phyloP scores from a whole-genome alignment of 495 filamentous ascomycete genomes.

The Oidiodendron maius region DNA sequence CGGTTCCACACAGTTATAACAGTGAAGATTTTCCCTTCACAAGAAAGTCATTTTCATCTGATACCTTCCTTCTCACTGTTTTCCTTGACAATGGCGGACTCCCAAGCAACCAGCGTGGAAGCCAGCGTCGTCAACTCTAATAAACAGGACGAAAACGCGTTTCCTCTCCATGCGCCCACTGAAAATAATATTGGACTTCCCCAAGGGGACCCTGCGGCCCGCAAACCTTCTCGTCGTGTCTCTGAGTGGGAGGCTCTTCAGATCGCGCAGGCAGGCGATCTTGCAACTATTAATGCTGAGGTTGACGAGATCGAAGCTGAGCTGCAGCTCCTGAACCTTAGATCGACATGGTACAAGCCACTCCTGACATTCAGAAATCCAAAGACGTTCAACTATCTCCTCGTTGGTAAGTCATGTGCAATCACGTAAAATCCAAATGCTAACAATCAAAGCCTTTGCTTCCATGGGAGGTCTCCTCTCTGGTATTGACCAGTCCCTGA shows the following conservation, averaged over 20 bases:
- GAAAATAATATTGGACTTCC: conserved; percentile 5
- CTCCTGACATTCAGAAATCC: conserved; percentile 21
- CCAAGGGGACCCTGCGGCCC: not conserved
- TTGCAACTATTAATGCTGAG: conserved; percentile 19
- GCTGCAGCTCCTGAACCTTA: conserved; percentile 13
- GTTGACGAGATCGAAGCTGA: conserved; percentile 16
- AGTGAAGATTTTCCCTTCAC: no score
- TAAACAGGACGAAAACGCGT: not conserved
- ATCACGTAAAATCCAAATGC: not conserved
- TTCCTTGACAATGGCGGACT: conserved; percentile 8
- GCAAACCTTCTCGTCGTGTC: conserved; percentile 1
- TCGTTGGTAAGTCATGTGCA: conserved; percentile 36
- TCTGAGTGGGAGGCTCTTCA: conserved; percentile 23
- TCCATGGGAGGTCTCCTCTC: conserved; percentile 57
- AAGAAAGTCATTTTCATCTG: not conserved
- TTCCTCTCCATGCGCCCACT: not conserved
- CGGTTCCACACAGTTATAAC: no score
- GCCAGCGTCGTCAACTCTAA: conserved; percentile 13
- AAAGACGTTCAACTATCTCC: conserved; percentile 47
- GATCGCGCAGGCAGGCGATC: conserved; percentile 22
- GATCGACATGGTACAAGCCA: conserved; percentile 17
- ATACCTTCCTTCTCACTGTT: not conserved
- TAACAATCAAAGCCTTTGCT: conserved; percentile 34
- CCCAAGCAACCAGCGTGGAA: not conserved
- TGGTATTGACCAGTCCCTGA: conserved; percentile 56